A percentile compares a stretch with the other conserved stretches of the same genome.
These are phyloP conservation scores for Raffaelea ambrosiae DNA, from an alignment of 2,329 filamentous ascomycete genomes.

Conservation along the genomic window DNA sequence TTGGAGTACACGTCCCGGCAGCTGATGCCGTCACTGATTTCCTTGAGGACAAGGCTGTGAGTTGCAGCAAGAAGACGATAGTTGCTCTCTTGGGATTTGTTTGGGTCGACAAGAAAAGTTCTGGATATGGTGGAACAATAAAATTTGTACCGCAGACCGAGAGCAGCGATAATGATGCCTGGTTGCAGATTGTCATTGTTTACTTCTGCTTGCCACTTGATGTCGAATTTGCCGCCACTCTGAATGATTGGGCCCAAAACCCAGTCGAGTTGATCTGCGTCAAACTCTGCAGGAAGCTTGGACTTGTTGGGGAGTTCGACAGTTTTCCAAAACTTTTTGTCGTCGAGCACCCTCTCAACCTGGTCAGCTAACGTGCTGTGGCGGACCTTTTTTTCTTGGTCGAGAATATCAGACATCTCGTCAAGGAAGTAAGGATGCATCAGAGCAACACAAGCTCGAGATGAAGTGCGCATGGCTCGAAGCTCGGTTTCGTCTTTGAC, in stretches of 20 bases:
- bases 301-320: slow-evolving; percentile 59
- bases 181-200: slow-evolving; percentile 79
- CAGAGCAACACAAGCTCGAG: slow-evolving; percentile 85
- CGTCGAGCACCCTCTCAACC: slow-evolving; percentile 85
- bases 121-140: slow-evolving; percentile 89
- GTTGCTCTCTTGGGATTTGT: slow-evolving; percentile 88
- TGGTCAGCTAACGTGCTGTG: slow-evolving; percentile 80
- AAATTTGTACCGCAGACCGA: slow-evolving; percentile 91
- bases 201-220: slow-evolving; percentile 69
- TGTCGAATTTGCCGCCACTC: slow-evolving; percentile 90
- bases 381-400: slow-evolving; percentile 94
- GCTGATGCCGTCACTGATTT: slow-evolving; percentile 75
- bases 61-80: slow-evolving; percentile 83
- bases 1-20: slow-evolving; percentile 91
- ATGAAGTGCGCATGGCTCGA: slow-evolving; percentile 86
- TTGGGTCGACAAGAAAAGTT: slow-evolving; percentile 94
- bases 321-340: slow-evolving; percentile 85
- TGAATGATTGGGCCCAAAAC: slow-evolving; percentile 84
- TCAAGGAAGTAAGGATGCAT: slow-evolving; percentile 97
- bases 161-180: slow-evolving; percentile 84
- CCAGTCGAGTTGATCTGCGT: slow-evolving; percentile 87
- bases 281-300: slow-evolving; percentile 81
- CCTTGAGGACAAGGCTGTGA: slow-evolving; percentile 84
- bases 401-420: slow-evolving; percentile 92
- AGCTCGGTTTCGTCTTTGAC: slow-evolving; percentile 94